Percentiles rank a stretch among this genome's conserved stretches.
Conservation (phyloP, 163 green algal genomes). For the Prototheca stagnorum region DNA sequence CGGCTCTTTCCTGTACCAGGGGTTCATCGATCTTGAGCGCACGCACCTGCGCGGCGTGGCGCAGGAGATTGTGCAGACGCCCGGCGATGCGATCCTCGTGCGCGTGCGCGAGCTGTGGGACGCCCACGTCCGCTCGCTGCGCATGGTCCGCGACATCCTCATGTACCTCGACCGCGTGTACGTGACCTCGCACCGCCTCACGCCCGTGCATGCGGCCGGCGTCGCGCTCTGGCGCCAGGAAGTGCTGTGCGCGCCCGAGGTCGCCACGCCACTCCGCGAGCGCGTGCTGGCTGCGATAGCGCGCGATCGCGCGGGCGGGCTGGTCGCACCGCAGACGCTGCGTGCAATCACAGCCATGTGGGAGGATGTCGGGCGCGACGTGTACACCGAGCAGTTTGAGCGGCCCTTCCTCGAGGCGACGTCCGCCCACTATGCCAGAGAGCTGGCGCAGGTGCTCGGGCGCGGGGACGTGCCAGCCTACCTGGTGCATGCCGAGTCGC, state of each 20-base stretch:
- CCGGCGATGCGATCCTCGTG: constrained; percentile 62
- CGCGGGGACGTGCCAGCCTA: constrained; percentile 70
- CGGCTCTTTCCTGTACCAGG: constrained; percentile 80
- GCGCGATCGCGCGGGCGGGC: constrained; percentile 66
- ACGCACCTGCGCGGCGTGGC: constrained; percentile 61
- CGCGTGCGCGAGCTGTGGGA: constrained; percentile 76
- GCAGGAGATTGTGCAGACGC: constrained; percentile 44
- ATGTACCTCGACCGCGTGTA: constrained; percentile 99
- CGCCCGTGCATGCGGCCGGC: constrained; percentile 76
- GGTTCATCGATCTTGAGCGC: constrained; percentile 59
- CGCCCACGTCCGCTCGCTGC: constrained; percentile 81
- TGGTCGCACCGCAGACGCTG: constrained; percentile 67
- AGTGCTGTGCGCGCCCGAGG: constrained; percentile 45
- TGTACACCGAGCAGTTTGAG: constrained; percentile 90
- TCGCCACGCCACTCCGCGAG: constrained; percentile 17
- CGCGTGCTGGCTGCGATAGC: constrained; percentile 51
- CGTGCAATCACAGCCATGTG: constrained; percentile 75
- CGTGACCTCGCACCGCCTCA: constrained; percentile 68
- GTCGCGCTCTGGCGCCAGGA: constrained; percentile 83
- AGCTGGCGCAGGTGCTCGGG: not conserved
- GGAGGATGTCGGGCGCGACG: constrained; percentile 66
- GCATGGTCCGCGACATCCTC: constrained; percentile 97
- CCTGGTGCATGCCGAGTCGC: constrained; percentile 64
- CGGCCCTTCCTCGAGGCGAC: constrained; percentile 62
- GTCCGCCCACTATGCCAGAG: constrained; percentile 68